These are phyloP conservation scores for Pseudogymnoascus sp. DNA, from an alignment of 2,329 filamentous ascomycete species.

Conservation along the genomic window DNA sequence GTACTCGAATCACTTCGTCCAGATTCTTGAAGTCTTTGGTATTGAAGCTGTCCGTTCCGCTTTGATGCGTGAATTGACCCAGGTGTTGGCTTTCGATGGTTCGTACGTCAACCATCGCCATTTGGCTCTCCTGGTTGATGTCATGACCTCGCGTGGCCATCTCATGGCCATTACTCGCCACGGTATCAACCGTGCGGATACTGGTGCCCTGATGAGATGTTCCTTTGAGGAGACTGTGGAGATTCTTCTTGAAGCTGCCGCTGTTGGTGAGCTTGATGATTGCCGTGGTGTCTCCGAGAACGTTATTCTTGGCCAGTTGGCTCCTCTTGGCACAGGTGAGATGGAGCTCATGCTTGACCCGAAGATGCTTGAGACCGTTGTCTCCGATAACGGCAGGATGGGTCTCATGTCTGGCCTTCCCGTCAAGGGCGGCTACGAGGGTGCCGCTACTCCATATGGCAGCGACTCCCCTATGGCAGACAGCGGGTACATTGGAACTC, in stretches of 20 bases:
- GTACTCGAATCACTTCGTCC: constrained; percentile 92
- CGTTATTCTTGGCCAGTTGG: constrained; percentile 94
- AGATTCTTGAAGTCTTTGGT: constrained; percentile 89
- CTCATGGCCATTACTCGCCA: constrained; percentile 96
- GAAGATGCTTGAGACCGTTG: constrained; percentile 90
- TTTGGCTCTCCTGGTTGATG: constrained; percentile 87
- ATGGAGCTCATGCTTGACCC: constrained; percentile 91
- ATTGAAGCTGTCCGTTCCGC: constrained; percentile 90
- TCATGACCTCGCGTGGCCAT: constrained; percentile 93
- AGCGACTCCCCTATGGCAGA: constrained; percentile 73
- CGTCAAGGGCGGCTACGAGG: constrained; percentile 69
- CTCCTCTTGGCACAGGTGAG: constrained; percentile 93
- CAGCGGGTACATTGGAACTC: constrained; percentile 58
- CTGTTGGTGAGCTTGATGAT: constrained; percentile 91
- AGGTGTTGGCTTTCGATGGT: constrained; percentile 95
- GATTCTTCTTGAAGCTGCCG: constrained; percentile 91
- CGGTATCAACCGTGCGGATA: constrained; percentile 96
- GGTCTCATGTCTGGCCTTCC: constrained; percentile 75
- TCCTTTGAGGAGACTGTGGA: constrained; percentile 99
- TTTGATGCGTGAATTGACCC: constrained; percentile 78
- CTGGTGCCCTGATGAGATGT: constrained; percentile 96
- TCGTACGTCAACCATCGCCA: constrained; percentile 99
- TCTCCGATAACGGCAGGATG: constrained; percentile 83
- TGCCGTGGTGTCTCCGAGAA: constrained; percentile 98
- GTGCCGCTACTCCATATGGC: constrained; percentile 92